A percentile compares a stretch with the other conserved stretches of the same genome.
phyloP scores from a whole-genome alignment of 2,329 filamentous ascomycete genomes.

The Aureobasidium sp. region DNA sequence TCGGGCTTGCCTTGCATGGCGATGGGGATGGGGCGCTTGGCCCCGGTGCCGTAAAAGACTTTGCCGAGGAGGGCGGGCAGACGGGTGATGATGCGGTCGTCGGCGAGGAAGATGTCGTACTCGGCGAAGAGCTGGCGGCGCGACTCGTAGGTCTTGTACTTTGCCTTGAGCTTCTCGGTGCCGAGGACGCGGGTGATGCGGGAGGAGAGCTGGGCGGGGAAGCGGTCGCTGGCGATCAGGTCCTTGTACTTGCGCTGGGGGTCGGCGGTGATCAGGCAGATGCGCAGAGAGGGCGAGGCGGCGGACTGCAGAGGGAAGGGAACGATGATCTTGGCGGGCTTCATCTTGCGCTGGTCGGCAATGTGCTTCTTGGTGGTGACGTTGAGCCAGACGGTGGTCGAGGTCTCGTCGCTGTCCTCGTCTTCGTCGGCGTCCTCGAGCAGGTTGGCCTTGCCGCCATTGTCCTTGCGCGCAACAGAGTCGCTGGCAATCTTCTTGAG shows the following conservation, averaged over 20 bases:
- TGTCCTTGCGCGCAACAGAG: slow-evolving; percentile 39
- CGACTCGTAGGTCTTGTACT: slow-evolving; percentile 83
- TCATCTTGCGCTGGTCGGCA: slow-evolving; percentile 67
- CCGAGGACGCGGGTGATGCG: slow-evolving; percentile 62
- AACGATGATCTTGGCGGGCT: slow-evolving; percentile 67
- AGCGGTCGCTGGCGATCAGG: slow-evolving; percentile 63
- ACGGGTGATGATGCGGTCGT: slow-evolving; percentile 69
- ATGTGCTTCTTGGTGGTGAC: slow-evolving; percentile 61
- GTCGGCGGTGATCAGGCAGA: slow-evolving; percentile 82
- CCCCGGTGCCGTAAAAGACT: slow-evolving; percentile 77
- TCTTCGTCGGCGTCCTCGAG: slow-evolving; percentile 45
- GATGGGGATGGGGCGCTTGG: slow-evolving; percentile 82
- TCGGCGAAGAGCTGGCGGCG: slow-evolving; percentile 75
- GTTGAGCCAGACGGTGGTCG: slow-evolving; percentile 53
- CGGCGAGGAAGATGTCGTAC: slow-evolving; percentile 89
- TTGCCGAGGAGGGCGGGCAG: slow-evolving; percentile 79
- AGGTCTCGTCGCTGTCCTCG: slow-evolving; percentile 38
- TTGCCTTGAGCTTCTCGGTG: slow-evolving; percentile 75
- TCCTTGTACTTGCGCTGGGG: slow-evolving; percentile 87
- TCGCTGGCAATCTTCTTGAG: slow-evolving; percentile 43
- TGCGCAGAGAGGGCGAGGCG: slow-evolving; percentile 41
- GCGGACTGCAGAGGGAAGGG: slow-evolving; percentile 53
- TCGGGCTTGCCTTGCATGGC: slow-evolving; percentile 53
- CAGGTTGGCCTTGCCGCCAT: slow-evolving; percentile 46
- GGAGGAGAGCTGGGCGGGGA: slow-evolving; percentile 41